Base-by-base conservation (phyloP, 306 rosid species). In the Pterocarpus macrocarpus region DNA sequence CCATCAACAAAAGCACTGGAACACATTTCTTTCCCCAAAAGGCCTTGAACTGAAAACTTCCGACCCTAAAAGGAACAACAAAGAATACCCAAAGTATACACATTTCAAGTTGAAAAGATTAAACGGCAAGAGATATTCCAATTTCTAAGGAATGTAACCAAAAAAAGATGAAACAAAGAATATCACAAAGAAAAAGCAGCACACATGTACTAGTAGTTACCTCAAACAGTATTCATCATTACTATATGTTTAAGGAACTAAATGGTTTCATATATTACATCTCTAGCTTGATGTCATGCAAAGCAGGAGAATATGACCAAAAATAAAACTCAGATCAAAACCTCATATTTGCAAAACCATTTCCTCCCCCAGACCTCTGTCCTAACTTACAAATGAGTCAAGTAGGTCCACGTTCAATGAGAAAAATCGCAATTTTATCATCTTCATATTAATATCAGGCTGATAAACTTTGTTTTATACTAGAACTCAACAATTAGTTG, bases 11-110 rank as follows among this genome's bases (percentile, higher is more conserved):
- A 95, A 88, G 92, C 79, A 77, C 78, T 75, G 1, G 97, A 87
- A 87, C 83, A 64, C 47, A 86, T 56, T 79, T 91, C 98, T 82
- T 90, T 80, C 66, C 97, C 97, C 82, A 95, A 67, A 77, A 95
- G 97, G 72, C 99, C 99, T 78, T 87, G 92, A 85, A 95, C 74
- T 32, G 99, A 95, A 89, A 95, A 95, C 85, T 93, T 95, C 43
- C 90, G 85, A 80, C 99, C 98, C 99, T 95, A 83, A 41, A 59
- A 82, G 69, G 73, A 78, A 49, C 64, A 78, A 78, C 17, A n/a
- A 59, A 81, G 28, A 10, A 57, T 69, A 59, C 28, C 69, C 34
- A 36, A 66, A 81, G 32, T 50, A 73, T 55, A 50, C 38, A 66
- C 8, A 64, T 43, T 69, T 14, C n/a, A 81, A 69, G 41, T 35